phyloP scores from a whole-genome alignment of 2,329 filamentous ascomycete genomes.

The Pseudogymnoascus sp. region DNA sequence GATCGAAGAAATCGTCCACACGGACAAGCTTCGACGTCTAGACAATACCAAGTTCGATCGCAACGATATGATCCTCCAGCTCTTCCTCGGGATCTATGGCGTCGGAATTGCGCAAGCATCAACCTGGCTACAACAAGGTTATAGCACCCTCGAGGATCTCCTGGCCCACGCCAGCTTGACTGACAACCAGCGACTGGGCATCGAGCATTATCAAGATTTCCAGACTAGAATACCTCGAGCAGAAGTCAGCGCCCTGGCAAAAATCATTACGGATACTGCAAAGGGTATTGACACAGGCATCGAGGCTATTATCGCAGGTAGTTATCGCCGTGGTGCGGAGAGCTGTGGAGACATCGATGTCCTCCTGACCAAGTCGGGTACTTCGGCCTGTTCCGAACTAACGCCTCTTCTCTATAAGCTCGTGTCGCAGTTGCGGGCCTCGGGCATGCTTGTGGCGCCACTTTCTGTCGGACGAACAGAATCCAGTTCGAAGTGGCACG shows the following conservation, averaged over 20 bases:
- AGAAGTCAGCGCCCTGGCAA: conserved; percentile 65
- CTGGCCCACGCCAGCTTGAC: conserved; percentile 52
- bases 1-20: conserved; percentile 81
- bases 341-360: conserved; percentile 78
- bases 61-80: conserved; percentile 52
- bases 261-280: conserved; percentile 52
- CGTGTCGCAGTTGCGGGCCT: conserved; percentile 49
- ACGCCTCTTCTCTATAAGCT: conserved; percentile 54
- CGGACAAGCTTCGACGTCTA: conserved; percentile 60
- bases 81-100: conserved; percentile 73
- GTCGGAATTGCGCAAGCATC: conserved; percentile 62
- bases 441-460: conserved; percentile 59
- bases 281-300: conserved; percentile 52
- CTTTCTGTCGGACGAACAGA: conserved; percentile 47
- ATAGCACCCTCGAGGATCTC: conserved; percentile 67
- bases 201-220: conserved; percentile 75
- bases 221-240: conserved; percentile 65
- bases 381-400: conserved; percentile 45
- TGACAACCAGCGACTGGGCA: conserved; percentile 61
- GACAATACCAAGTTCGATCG: conserved; percentile 62
- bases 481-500: conserved; percentile 77
- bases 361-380: conserved; percentile 63
- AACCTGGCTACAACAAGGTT: conserved; percentile 68
- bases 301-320: conserved; percentile 69
- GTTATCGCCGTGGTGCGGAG: conserved; percentile 70